Conservation (phyloP, 2,329 filamentous ascomycete genomes). For the Botrytis fragariae region DNA sequence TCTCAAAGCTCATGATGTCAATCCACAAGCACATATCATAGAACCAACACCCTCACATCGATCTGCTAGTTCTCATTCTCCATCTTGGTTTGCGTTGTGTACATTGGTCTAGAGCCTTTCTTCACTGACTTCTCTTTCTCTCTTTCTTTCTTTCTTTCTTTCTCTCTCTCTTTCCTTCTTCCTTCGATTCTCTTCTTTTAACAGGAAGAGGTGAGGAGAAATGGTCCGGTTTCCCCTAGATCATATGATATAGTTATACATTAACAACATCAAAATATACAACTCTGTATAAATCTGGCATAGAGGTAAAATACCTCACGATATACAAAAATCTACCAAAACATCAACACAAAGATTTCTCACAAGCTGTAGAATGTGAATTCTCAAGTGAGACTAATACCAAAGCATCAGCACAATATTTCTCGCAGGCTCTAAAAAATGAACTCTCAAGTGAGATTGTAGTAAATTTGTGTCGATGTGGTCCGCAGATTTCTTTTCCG, state of each 20-base stretch:
- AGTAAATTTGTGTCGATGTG: background rate
- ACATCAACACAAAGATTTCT: background rate
- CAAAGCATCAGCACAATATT: background rate
- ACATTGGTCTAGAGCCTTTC: background rate
- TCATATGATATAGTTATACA: background rate
- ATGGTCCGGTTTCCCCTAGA: background rate
- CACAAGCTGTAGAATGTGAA: background rate
- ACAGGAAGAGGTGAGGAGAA: background rate
- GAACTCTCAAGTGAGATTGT: background rate
- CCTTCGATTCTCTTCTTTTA: background rate
- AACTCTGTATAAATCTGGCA: background rate
- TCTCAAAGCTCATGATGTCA: background rate
- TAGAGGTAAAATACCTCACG: background rate
- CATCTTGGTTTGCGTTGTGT: background rate
- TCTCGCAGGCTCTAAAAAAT: background rate
- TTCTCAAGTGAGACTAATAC: conserved; percentile 5
- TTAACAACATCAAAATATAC: background rate
- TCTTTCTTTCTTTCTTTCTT: background rate
- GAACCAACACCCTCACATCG: background rate
- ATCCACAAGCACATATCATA: background rate
- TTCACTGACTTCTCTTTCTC: background rate
- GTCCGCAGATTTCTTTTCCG: background rate
- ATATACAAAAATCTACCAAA: background rate
- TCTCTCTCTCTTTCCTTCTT: background rate
- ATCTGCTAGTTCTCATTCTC: background rate